Base-by-base conservation (phyloP, 768 basidiomycete species). In the Macrolepiota fuliginosa region DNA sequence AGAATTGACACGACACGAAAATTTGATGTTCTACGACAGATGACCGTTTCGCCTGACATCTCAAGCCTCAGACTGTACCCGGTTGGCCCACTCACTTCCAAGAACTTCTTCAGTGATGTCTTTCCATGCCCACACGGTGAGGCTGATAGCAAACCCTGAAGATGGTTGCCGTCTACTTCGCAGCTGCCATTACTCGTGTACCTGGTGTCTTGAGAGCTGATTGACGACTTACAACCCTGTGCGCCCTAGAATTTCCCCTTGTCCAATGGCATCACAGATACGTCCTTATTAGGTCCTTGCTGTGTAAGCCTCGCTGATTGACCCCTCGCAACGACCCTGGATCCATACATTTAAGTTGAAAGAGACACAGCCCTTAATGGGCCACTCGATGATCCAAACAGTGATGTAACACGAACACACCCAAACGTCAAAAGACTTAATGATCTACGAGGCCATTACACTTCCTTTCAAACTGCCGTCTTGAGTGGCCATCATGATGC, bases 391-490 rank as follows among this genome's bases (percentile, higher is more conserved):
- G 39, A 40, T 40, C 13, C 7, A 17, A 32, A n/a, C 42, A 45
- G 17, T 45, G 42, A 45, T 45, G 42, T 9, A 45, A 17, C 5
- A 45, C 42, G 17, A n/a, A 17, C 17, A 19, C 42, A 40, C 19
- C 15, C 42, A 45, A 19, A 45, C 6, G 19, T n/a, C n/a, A 45
- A 17, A n/a, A n/a, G 27, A 54, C 40, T 54, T 49, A 39, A 54
- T 61, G 59, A 61, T 60, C 51, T 54, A 54, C 52, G 24, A 19
- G n/a, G 29, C 40, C 22, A 15, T 12, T 45, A 15, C 19, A 54
- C 11, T 54, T 60, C 32, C 50, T 53, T 42, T 51, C 57, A 58
- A 50, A 36, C 42, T 0, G 4, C 56, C 12, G 29, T 13, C 57
- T 25, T 32, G 25, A 51, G 5, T 58, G 49, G 50, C 27, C 22